Conservation (phyloP, 2,329 filamentous ascomycete genomes). For the Microascus cirrosus region DNA sequence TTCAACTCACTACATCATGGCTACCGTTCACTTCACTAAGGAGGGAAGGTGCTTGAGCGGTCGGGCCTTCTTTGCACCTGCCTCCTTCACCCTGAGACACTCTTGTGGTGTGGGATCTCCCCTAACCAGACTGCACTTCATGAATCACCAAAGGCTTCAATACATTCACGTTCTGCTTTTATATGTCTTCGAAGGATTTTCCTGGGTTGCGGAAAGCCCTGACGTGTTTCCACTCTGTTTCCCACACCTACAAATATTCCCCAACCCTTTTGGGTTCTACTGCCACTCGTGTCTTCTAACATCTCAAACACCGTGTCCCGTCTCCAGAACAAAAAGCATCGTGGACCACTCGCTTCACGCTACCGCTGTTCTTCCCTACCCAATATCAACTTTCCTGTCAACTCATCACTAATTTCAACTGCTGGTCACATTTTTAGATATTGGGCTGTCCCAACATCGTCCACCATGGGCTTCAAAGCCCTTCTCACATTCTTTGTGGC, state of each 20-base stretch:
- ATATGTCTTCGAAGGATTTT: too few species aligned
- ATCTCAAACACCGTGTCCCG: neutral
- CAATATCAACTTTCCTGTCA: neutral
- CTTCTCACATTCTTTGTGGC: conserved; percentile 30
- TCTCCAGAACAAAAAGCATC: neutral
- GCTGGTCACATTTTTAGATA: neutral
- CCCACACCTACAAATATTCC: neutral
- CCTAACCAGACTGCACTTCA: neutral
- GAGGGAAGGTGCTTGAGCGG: neutral
- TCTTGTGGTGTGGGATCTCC: neutral
- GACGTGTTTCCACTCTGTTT: neutral
- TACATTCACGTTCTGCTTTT: too few species aligned
- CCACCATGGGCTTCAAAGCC: conserved; percentile 31
- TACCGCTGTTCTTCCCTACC: neutral
- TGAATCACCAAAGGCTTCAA: too few species aligned
- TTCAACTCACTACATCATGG: neutral
- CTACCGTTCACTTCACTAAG: neutral
- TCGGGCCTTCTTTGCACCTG: neutral
- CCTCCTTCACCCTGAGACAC: neutral
- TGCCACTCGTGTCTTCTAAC: neutral
- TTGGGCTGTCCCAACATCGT: conserved; percentile 16
- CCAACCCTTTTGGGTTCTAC: neutral
- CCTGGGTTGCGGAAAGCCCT: neutral
- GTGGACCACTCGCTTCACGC: neutral
- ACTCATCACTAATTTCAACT: neutral